Base-by-base conservation (phyloP, 202 grass and related monocot species). In the Brachypodium distachyon region DNA sequence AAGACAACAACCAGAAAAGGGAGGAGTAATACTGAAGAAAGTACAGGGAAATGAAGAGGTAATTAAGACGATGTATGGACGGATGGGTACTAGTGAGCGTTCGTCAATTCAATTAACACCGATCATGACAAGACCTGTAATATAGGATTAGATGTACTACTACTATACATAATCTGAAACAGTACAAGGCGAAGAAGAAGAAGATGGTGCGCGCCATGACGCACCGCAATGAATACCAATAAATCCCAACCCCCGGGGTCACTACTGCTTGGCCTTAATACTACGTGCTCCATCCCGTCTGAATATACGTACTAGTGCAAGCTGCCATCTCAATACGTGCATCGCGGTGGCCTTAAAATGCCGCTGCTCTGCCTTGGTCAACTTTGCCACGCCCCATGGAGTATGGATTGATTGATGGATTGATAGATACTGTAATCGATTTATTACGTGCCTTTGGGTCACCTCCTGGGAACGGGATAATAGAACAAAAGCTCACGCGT, bases 331-430 rank as follows among this genome's bases (percentile, higher is more conserved):
- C 31, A 64, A 83, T 46, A 39, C 72, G 46, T 28, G 59, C 77
- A 36, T 67, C 42, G 61, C 50, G 82, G 61, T 33, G 16, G 72
- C 67, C 82, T 85, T 73, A n/a, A n/a, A 85, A 79, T 66, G 80
- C 70, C 11, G 47, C 27, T 11, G 48, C n/a, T n/a, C 50, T 40
- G 31, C 58, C 75, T 74, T 85, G 60, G 83, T 85, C 83, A 85
- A 80, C 83, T 85, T 85, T 74, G 83, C 82, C 49, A 84, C 74
- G 37, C n/a, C 12, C n/a, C n/a, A n/a, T n/a, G n/a, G n/a, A n/a
- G n/a, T n/a, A n/a, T n/a, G n/a, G n/a, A n/a, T n/a, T n/a, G n/a
- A n/a, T n/a, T n/a, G n/a, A n/a, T n/a, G n/a, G n/a, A n/a, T n/a
- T n/a, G n/a, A n/a, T n/a, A n/a, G n/a, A n/a, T n/a, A n/a, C n/a